Evolutionary conservation across 345 rosid genomes (phyloP), one percentile per base, ranked within the genome.

Genomic region (Populus nigra): DNA sequence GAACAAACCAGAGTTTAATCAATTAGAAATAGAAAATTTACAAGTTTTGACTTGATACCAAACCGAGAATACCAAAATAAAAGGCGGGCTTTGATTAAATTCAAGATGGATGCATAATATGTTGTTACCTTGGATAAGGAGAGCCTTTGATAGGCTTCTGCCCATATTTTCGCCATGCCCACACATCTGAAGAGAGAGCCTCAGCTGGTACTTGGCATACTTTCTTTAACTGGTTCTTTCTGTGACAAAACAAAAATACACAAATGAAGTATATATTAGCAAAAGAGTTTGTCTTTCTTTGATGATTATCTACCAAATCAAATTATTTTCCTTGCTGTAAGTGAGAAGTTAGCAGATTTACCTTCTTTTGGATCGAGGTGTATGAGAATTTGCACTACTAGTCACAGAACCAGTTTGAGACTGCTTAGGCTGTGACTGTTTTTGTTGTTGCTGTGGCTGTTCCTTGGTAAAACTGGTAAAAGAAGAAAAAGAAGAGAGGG

Each of bases 101-200:
- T 23, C 53, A 39, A 43, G 4, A 39, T n/a, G 65, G 29, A 23
- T 59, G 23, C 29, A 59, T n/a, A 29, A 65, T 31, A 25, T n/a
- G 5, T 17, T 71, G 3, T 17, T 71, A 90, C 99, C 97, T 96
- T 53, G 99, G 97, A 86, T 91, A 92, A 36, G 99, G 99, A 31
- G 98, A 96, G 68, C 98, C 98, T 85, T 96, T 96, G 86, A 96
- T 96, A 84, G 99, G 99, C 85, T 96, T 96, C 67, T 96, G 99
- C 59, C 99, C 99, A 78, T 96, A 96, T 86, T 96, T 96, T 38
- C 98, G 88, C 98, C 99, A 96, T 38, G 99, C 97, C 99, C 99
- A 96, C 65, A 92, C 89, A 77, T 94, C 99, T 31, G 97, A 88
- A 84, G 94, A 89, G 23, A 96, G 86, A 71, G 88, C 88, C 62